Conservation (phyloP, 2,329 filamentous ascomycete species). For the Cadophora luteo-olivacea region DNA sequence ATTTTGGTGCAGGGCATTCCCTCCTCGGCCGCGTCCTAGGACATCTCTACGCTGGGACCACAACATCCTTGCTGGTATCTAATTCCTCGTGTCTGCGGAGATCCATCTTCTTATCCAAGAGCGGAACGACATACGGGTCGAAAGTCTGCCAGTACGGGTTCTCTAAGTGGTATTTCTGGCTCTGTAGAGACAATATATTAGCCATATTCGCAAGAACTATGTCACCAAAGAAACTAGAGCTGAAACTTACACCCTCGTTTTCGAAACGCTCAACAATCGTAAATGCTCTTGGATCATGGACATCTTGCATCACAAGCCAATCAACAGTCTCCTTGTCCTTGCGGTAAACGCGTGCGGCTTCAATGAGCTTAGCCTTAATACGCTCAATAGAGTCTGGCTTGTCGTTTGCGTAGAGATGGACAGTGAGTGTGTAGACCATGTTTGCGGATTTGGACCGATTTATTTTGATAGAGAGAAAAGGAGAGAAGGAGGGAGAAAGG, state of each 20-base stretch:
- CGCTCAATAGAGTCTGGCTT: slow-evolving; percentile 68
- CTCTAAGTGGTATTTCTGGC: slow-evolving; percentile 67
- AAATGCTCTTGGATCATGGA: slow-evolving; percentile 71
- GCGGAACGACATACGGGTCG: slow-evolving; percentile 73
- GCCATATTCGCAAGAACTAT: slow-evolving; percentile 24
- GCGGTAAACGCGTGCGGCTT: slow-evolving; percentile 75
- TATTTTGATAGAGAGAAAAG: background rate
- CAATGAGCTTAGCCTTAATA: slow-evolving; percentile 74
- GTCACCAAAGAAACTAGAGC: background rate
- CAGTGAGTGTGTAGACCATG: slow-evolving; percentile 74
- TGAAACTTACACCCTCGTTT: slow-evolving; percentile 62
- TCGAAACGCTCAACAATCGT: slow-evolving; percentile 78
- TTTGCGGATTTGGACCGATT: slow-evolving; percentile 35
- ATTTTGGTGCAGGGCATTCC: background rate
- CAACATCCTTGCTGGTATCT: slow-evolving; percentile 59
- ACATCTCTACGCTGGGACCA: slow-evolving; percentile 45
- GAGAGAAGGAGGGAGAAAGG: background rate
- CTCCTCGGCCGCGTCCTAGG: background rate
- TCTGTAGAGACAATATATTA: slow-evolving; percentile 43
- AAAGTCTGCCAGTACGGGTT: slow-evolving; percentile 63
- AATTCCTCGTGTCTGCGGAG: slow-evolving; percentile 71
- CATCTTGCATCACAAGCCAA: slow-evolving; percentile 82
- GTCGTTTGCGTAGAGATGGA: slow-evolving; percentile 73
- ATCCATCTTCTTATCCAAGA: slow-evolving; percentile 74
- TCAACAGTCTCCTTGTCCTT: slow-evolving; percentile 72